Evolutionary conservation across 495 filamentous ascomycete species (phyloP), one percentile per base, ranked within the genome.

Genomic region (Astrothelium subdiscretum): DNA sequence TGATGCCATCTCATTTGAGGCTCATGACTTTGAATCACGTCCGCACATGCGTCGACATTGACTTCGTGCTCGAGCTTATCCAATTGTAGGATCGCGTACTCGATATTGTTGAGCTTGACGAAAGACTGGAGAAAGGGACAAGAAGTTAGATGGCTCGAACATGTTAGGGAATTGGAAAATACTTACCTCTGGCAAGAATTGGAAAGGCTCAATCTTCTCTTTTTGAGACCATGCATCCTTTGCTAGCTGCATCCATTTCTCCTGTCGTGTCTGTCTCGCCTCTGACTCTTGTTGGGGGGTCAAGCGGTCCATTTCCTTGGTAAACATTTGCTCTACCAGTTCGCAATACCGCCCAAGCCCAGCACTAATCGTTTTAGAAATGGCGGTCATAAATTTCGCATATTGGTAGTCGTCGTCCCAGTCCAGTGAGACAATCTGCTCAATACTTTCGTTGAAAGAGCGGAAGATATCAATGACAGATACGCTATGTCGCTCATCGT

Each of bases 21-120:
- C 26, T 82, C 77, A 65, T 86, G 76, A 65, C 79, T 82, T 31
- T 82, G 81, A 58, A 97, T 84, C 8, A 94, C 82, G 57, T 90
- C 90, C 4, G 92, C 91, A 70, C 90, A 96, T 43, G 81, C 87
- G 71, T 99, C 95, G n/a, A 96, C 91, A 69, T 96, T 88, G 75
- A 97, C 87, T 64, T 88, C 87, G 63, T 81, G 83, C 70, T 96
- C 92, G 18, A 99, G 80, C 69, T 86, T 89, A 70, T 99, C 95
- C 44, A 97, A 79, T 66, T 95, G 91, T 24, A 87, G 80, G 69
- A 92, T 87, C 27, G 91, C 94, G 76, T 87, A 96, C 75, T 97
- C 92, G 66, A 97, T 83, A 69, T 99, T 96, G 78, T 99, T 99
- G 65, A 99, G 80, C 75, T 99, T 99, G 57, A 97, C 89, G 66